Conservation (phyloP, 192 early-diverging fungal genomes). For the Chytriomyces sp. region DNA sequence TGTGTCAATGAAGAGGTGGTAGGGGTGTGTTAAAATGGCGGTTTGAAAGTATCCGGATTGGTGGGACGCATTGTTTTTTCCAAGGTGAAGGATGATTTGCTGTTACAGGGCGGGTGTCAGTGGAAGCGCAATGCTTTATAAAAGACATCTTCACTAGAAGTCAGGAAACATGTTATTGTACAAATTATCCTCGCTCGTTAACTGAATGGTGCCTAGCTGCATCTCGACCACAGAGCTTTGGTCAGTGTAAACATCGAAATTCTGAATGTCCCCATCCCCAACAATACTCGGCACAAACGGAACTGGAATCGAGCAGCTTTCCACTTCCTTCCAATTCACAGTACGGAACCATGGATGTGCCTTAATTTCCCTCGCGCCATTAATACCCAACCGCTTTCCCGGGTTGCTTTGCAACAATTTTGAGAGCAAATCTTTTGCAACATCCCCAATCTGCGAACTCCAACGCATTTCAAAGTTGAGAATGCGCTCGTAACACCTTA, state of each 20-base stretch:
- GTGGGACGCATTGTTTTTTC: no score
- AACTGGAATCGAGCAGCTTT: conserved; percentile 11
- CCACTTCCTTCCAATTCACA: conserved; percentile 38
- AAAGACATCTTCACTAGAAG: conserved; percentile 23
- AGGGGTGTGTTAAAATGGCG: no score
- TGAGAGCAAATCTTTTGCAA: conserved; percentile 28
- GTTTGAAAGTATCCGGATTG: no score
- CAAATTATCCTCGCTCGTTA: conserved; percentile 27
- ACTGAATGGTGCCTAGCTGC: conserved; percentile 33
- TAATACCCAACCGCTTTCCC: conserved; percentile 33
- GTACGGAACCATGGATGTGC: conserved; percentile 39
- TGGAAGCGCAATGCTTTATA: not conserved
- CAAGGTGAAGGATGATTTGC: no score
- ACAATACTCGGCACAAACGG: conserved; percentile 40
- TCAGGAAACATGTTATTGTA: conserved; percentile 40
- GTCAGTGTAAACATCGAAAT: conserved; percentile 47
- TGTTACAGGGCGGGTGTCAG: no score
- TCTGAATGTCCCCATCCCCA: conserved; percentile 44
- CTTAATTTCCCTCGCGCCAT: conserved; percentile 45
- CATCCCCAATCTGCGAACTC: conserved; percentile 39
- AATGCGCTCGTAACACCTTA: conserved; percentile 49
- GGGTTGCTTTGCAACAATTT: conserved; percentile 24
- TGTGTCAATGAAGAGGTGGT: no score
- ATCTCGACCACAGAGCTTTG: conserved; percentile 32
- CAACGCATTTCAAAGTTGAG: conserved; percentile 40